Evolutionary conservation across 306 rosid genomes (phyloP).

Genomic region (Vachellia pachyceras): DNA sequence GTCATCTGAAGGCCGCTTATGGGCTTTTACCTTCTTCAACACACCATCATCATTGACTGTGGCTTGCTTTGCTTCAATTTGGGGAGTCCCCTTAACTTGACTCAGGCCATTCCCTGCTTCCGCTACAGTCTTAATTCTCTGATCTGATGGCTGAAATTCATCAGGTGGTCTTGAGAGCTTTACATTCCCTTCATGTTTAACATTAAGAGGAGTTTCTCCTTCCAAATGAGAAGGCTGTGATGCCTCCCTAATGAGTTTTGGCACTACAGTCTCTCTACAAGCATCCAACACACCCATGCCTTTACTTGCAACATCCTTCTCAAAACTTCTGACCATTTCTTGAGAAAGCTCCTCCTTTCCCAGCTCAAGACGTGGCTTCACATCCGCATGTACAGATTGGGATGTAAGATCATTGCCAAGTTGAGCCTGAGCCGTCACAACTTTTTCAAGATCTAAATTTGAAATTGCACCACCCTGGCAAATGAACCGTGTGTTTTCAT

Average conservation of each 20-base stretch:
- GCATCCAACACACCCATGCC: constrained; percentile 44
- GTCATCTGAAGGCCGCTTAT: constrained; percentile 63
- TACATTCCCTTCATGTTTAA: constrained; percentile 33
- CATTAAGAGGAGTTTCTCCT: constrained; percentile 34
- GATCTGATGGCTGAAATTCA: constrained; percentile 43
- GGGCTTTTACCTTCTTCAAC: constrained; percentile 62
- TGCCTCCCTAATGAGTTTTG: constrained; percentile 37
- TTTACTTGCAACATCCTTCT: constrained; percentile 37
- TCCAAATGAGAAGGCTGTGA: constrained; percentile 51
- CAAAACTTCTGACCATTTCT: constrained; percentile 35
- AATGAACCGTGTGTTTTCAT: constrained; percentile 41
- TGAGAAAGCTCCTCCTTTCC: constrained; percentile 49
- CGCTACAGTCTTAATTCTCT: constrained; percentile 31
- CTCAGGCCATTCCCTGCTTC: constrained; percentile 43
- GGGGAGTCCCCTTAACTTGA: constrained; percentile 30
- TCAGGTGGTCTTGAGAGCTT: constrained; percentile 42
- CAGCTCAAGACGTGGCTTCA: constrained; percentile 53
- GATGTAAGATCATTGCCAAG: constrained; percentile 40
- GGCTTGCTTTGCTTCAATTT: constrained; percentile 43
- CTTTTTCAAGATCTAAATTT: constrained; percentile 49
- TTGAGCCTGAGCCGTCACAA: constrained; percentile 42
- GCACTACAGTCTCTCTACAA: constrained; percentile 43
- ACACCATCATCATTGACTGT: constrained; percentile 47
- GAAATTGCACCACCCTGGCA: constrained; percentile 46
- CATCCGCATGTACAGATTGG: constrained; percentile 41